Base-by-base conservation (phyloP, 495 filamentous ascomycete species). In the Lasiosphaeriaceae sp. region DNA sequence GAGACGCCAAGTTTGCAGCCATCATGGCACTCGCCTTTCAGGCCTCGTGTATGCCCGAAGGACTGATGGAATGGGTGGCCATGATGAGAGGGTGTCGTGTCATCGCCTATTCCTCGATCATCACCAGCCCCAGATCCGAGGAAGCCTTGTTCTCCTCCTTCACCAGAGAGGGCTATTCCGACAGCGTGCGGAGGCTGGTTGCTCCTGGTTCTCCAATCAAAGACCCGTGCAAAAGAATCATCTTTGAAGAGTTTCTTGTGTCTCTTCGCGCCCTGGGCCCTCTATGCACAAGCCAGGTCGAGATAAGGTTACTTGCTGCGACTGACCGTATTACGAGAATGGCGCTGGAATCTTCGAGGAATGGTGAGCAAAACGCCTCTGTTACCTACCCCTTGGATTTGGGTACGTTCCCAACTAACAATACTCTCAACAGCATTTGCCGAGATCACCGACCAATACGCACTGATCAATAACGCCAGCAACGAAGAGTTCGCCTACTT, bases 21-120 rank as follows among this genome's bases (percentile, higher is more conserved):
- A 76, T 74, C 43, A 71, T 81, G 47, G 70, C 77, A 0, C 71
- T 85, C 0, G 65, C 74, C 2, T 85, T 83, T 62, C 82, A 85
- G 55, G 73, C 82, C 0, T 69, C 69, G 7, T 75, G 79, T 57
- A 76, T 84, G 68, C 61, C 70, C 24, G 80, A 84, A 50, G 81
- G 81, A 20, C 69, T 84, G 37, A 61, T 62, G 29, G 81, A 85
- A 62, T 85, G 83, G 51, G 60, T 81, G 43, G 63, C 78, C 53
- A 83, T 83, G 75, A 66, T 80, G 12, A 69, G 80, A 24, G 80
- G 81, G 17, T 80, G 76, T 56, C 67, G 72, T 16, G 55, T 79
- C 16, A 68, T 84, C 12, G 75, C 60, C n/a, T 61, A 61, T 20
- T 74, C 75, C 11, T 19, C 12, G 62, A 17, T 60, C n/a, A 49